A percentile compares a stretch with the other conserved stretches of the same genome.
phyloP scores from a whole-genome alignment of 2,329 filamentous ascomycete species.

The Penicillium sp. region DNA sequence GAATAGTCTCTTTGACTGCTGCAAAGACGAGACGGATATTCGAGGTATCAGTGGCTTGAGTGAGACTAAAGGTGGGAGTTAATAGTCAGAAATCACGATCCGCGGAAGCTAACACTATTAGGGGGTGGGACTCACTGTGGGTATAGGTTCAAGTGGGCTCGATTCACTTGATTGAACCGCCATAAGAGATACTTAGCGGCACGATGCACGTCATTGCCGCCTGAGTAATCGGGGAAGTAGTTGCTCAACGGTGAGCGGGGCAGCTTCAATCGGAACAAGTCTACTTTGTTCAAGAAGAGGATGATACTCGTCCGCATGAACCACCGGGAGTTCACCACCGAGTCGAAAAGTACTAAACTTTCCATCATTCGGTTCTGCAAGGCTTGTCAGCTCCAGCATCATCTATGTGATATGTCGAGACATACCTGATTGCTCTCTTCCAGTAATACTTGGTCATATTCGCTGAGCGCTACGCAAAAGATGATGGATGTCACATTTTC shows the following conservation, averaged over 20 bases:
- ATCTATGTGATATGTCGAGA: constrained; percentile 3
- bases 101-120: neutral
- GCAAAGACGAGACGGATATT: constrained; percentile 98
- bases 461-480: constrained; percentile 95
- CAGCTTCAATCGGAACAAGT: constrained; percentile 95
- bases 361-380: constrained; percentile 99
- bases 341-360: constrained; percentile 91
- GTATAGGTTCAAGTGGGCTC: constrained; percentile 92
- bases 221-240: constrained; percentile 97
- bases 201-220: constrained; percentile 95
- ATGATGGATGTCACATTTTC: constrained; percentile 99
- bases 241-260: constrained; percentile 82
- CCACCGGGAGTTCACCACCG: constrained; percentile 97
- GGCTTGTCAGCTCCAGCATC: constrained; percentile 10
- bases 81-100: constrained; percentile 22
- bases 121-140: constrained; percentile 70
- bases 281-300: constrained; percentile 97
- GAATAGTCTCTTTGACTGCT: constrained; percentile 96
- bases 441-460: constrained; percentile 94
- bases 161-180: constrained; percentile 98
- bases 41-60: constrained; percentile 96
- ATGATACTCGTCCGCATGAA: constrained; percentile 99
- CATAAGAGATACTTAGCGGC: constrained; percentile 96
- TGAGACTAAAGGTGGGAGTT: constrained; percentile 61
- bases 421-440: constrained; percentile 95